Percentiles rank a stretch among this genome's conserved stretches.
phyloP scores from a whole-genome alignment of 257 asterid genomes.

The Thymus mandschuricus region DNA sequence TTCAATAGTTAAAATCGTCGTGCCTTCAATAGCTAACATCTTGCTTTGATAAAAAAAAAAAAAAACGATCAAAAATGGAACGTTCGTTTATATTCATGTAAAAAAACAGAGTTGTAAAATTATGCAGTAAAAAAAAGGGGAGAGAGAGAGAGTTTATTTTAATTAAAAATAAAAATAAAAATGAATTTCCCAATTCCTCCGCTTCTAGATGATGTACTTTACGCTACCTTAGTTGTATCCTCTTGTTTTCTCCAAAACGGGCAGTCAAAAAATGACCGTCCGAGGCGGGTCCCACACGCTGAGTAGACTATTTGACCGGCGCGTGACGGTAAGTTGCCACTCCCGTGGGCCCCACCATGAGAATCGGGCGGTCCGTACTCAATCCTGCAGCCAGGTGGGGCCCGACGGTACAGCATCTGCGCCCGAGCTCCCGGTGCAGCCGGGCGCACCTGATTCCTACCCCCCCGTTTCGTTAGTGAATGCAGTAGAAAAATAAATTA shows the following conservation, averaged over 20 bases:
- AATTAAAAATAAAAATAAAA: neutral
- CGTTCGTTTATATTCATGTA: too few species aligned
- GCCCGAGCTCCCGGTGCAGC: neutral
- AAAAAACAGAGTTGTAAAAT: too few species aligned
- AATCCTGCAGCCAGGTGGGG: neutral
- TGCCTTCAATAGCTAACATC: too few species aligned
- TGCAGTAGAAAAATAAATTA: neutral
- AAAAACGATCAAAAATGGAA: too few species aligned
- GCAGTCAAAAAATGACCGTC: neutral
- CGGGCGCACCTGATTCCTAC: neutral
- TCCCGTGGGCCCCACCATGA: neutral
- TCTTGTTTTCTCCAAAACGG: conserved; percentile 3
- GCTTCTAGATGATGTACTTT: conserved; percentile 23
- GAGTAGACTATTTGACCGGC: conserved; percentile 18
- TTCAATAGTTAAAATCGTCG: too few species aligned
- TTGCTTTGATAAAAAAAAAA: too few species aligned
- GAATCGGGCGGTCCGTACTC: neutral
- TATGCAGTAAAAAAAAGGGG: neutral
- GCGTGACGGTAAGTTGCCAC: neutral
- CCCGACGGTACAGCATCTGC: neutral
- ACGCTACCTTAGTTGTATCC: conserved; percentile 9
- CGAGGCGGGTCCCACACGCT: conserved; percentile 31
- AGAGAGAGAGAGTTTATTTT: neutral
- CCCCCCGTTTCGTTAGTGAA: neutral
- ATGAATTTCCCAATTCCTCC: neutral